A percentile compares a stretch with the other conserved stretches of the same genome.
phyloP scores from a whole-genome alignment of 805 yeast species.

The Cyberlindnera xishuangbannaensis region DNA sequence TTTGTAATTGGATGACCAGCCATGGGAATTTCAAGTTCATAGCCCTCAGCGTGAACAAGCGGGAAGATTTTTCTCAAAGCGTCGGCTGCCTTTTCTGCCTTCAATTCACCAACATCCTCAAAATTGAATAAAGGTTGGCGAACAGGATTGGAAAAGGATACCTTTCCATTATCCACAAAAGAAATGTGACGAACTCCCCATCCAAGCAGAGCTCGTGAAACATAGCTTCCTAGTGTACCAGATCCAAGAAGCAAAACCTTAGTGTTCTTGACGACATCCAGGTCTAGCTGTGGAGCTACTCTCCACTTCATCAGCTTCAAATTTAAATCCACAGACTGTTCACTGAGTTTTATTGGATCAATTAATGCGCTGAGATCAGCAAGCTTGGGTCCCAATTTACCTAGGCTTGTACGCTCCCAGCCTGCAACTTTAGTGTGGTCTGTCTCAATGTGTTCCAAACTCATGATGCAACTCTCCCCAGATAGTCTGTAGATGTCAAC shows the following conservation, averaged over 20 bases:
- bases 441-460: constrained; percentile 13
- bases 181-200: constrained; percentile 92
- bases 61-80: constrained; percentile 75
- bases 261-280: constrained; percentile 54
- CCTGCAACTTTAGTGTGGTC: constrained; percentile 49
- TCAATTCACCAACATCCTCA: constrained; percentile 72
- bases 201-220: constrained; percentile 77
- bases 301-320: constrained; percentile 96
- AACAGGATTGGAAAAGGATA: constrained; percentile 92
- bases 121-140: constrained; percentile 84
- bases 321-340: constrained; percentile 89
- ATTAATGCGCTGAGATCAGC: constrained; percentile 79
- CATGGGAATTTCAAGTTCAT: constrained; percentile 82
- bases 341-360: constrained; percentile 76
- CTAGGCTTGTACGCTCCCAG: constrained; percentile 81
- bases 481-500: constrained; percentile 36
- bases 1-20: constrained; percentile 81
- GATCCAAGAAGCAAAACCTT: constrained; percentile 84
- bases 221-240: constrained; percentile 93
- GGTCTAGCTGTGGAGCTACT: constrained; percentile 72
- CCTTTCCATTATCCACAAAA: constrained; percentile 83
- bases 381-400: constrained; percentile 72
- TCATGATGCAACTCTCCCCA: constrained; percentile 27
- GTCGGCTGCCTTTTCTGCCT: constrained; percentile 74
- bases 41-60: constrained; percentile 59